Evolutionary conservation across 305 asterid species (phyloP), one percentile per base, ranked within the genome.

Genomic region (Fraxinus dipetala): DNA sequence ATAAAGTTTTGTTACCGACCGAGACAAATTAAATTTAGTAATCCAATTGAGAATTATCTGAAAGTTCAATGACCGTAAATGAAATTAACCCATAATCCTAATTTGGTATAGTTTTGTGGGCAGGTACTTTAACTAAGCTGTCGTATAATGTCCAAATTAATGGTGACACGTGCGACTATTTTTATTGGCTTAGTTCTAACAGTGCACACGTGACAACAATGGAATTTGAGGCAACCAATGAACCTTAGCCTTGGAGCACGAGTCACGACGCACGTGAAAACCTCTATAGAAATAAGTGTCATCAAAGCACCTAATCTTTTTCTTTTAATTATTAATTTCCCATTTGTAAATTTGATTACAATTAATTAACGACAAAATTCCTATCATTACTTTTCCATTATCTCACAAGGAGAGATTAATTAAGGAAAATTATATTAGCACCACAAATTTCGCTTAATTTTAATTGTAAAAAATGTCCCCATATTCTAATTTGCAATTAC

Each of bases 191-290:
- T 11, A 4, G 38, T 45, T 61, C 31, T 24, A 16, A 72, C 77
- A 78, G 48, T 14, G 6, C 88, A 76, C 88, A 82, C 84, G 82
- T 85, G 85, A 81, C 84, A 75, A 63, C 63, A 38, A 1, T 6
- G 72, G 74, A 43, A 11, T 48, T 82, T 69, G 36, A 35, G 0
- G n/a, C 30, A 59, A 76, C 70, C 54, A 34, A 38, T 79, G 22
- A 74, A 85, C 75, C 59, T 70, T 14, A 1, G 26, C 74, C 76
- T 83, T 5, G 86, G 31, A 22, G 28, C 31, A 22, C 67, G 84
- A 70, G 63, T 79, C 78, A 82, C 78, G 20, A 48, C 86, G 56
- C 86, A 85, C 84, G 86, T 85, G 82, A 79, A 73, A 72, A 6
- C 84, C 77, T 26, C 59, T 28, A 26, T 32, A 0, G 45, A 1